Evolutionary conservation across 2,329 filamentous ascomycete genomes (phyloP).

Genomic region (Cladosporium oxysporum): DNA sequence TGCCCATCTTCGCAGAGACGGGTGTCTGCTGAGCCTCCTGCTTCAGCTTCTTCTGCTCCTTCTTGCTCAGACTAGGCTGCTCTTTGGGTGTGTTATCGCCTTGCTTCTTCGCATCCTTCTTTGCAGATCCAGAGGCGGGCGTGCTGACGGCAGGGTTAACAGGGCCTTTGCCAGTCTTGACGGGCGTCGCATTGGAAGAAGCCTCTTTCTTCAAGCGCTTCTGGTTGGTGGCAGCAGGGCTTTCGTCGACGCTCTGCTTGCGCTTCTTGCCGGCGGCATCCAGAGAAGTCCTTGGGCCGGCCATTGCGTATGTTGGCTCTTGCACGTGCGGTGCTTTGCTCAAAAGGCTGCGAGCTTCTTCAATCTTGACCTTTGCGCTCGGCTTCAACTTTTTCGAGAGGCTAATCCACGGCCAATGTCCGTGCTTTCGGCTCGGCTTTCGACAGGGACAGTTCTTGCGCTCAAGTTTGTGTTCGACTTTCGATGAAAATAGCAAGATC

Average conservation of each 20-base stretch:
- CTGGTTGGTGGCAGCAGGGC: slow-evolving; percentile 18
- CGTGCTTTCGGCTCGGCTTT: not conserved
- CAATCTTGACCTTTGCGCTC: not conserved
- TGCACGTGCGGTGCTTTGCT: not conserved
- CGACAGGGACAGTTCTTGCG: not conserved
- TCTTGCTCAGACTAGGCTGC: slow-evolving; percentile 13
- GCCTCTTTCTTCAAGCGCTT: slow-evolving; percentile 18
- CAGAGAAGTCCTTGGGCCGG: slow-evolving; percentile 10
- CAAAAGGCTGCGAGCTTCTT: not conserved
- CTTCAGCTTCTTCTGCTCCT: slow-evolving; percentile 16
- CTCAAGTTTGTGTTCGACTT: not conserved
- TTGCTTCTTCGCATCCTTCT: slow-evolving; percentile 9
- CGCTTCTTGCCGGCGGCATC: slow-evolving; percentile 18
- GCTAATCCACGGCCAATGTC: not conserved
- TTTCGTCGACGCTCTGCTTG: slow-evolving; percentile 20
- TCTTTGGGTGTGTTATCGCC: slow-evolving; percentile 9
- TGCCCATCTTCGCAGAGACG: not conserved
- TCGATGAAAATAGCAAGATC: not conserved
- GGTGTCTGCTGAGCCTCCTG: slow-evolving; percentile 13
- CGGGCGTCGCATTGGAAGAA: slow-evolving; percentile 13
- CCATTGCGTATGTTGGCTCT: not conserved
- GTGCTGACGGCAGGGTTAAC: not conserved
- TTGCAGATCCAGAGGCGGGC: slow-evolving; percentile 10
- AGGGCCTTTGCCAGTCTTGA: slow-evolving; percentile 1
- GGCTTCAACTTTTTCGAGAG: slow-evolving; percentile 11